phyloP scores from a whole-genome alignment of 495 filamentous ascomycete species.

The Neurospora sp. region DNA sequence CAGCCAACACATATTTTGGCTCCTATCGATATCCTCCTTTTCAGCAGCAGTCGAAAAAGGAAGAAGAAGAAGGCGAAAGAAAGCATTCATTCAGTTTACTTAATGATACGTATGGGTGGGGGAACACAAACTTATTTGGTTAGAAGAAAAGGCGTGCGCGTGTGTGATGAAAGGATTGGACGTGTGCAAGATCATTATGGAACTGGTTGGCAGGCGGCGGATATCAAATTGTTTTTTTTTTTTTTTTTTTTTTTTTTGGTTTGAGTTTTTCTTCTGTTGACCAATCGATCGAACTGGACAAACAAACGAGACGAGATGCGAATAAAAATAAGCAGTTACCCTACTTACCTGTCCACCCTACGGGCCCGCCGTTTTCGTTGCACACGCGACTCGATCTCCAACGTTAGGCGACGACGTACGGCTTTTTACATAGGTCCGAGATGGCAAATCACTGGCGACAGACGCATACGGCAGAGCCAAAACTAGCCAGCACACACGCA shows the following conservation, averaged over 20 bases:
- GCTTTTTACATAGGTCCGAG: not conserved
- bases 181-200: not conserved
- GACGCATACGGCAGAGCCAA: not conserved
- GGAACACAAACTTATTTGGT: not conserved
- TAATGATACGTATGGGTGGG: not conserved
- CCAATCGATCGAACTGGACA: not conserved
- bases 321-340: not conserved
- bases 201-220: not conserved
- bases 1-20: not conserved
- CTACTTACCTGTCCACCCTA: not conserved
- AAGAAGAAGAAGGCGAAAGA: not conserved
- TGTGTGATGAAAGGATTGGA: not conserved
- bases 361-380: too few relatives aligned
- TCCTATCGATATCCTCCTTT: not conserved
- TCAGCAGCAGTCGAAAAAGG: not conserved
- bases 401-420: not conserved
- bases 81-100: not conserved
- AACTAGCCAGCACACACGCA: not conserved
- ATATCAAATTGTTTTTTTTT: not conserved
- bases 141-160: not conserved
- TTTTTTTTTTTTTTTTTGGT: not conserved
- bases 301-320: not conserved
- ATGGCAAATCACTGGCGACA: not conserved
- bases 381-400: not conserved
- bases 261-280: not conserved